Evolutionary conservation across 495 filamentous ascomycete species (phyloP).

Genomic region (Filosporella fistucella): DNA sequence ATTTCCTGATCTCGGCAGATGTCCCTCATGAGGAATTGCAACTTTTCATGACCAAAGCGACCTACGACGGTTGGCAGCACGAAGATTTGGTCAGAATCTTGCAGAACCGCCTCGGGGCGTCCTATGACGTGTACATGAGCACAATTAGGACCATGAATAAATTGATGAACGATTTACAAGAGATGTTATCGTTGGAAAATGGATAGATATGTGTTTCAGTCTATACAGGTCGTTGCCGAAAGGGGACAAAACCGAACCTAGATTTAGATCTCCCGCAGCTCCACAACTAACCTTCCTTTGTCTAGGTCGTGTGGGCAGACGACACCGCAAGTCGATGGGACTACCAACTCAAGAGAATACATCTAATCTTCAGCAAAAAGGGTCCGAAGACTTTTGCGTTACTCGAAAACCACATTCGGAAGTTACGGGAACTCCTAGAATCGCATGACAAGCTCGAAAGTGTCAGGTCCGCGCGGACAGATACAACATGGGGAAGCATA

Average conservation of each 20-base stretch:
- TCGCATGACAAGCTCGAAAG: conserved; percentile 14
- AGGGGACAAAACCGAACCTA: too few species aligned
- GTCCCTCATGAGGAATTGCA: conserved; percentile 14
- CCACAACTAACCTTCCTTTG: not conserved
- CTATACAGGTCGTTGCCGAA: not conserved
- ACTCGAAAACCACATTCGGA: conserved; percentile 13
- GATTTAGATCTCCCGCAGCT: too few species aligned
- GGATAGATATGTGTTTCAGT: conserved; percentile 3
- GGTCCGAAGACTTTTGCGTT: not conserved
- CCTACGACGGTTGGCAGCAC: conserved; percentile 12
- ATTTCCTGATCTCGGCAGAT: conserved; percentile 16
- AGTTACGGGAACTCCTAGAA: conserved; percentile 11
- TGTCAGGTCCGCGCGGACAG: conserved; percentile 12
- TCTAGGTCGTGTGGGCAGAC: conserved; percentile 13
- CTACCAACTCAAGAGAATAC: conserved; percentile 18
- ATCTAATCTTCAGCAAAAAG: conserved; percentile 18
- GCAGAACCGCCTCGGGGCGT: conserved; percentile 8
- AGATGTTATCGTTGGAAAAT: conserved; percentile 14
- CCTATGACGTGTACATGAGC: conserved; percentile 7
- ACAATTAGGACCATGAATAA: conserved; percentile 9
- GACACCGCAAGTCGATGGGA: conserved; percentile 15
- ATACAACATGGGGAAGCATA: conserved; percentile 15
- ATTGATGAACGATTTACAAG: conserved; percentile 11
- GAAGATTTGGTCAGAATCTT: not conserved
- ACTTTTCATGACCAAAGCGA: conserved; percentile 5